Base-by-base conservation (phyloP, 2,329 filamentous ascomycete genomes). In the Ascomycota sp. region DNA sequence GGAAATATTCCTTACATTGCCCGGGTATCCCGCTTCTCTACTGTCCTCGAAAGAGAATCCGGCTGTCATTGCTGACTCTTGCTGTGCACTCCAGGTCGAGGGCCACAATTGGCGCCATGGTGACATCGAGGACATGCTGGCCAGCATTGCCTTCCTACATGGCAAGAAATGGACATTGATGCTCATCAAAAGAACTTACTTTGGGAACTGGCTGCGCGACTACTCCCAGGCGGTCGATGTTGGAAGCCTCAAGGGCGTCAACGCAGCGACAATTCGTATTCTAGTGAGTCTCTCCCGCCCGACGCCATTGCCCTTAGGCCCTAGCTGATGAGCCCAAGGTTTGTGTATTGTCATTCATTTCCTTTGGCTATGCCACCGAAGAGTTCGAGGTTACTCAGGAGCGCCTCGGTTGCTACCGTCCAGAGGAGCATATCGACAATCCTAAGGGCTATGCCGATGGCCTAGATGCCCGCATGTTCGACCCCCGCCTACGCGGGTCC, bases 381-480 rank as follows among this genome's bases (percentile, higher is more conserved):
- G 80, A 86, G 44, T 89, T 83, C 41, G 80, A 86, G 44, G 79
- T 86, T 27, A 86, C 79, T 2, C 67, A 76, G 25, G 79, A 86
- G 36, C 68, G 79, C 23, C 62, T 89, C 13, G 80, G 80, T 19
- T 74, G 78, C 36, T 89, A 89, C 51, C 68, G 80, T 21, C 77
- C 80, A 0, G 80, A 86, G 45, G 65, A 73, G 43, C 66, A 74
- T 45, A 71, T 76, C 41, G 72, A 78, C 45, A 89, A 86, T 48
- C 80, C 80, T 7, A 75, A 79, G 37, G 78, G 77, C 37, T 92
- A 93, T 46, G 81, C 79, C 28, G 83, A 95, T 42, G 80, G 81
- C 40, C 44, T 69, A 11, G 89, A 98, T 55, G 89, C 89, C 5
- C 69, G 81, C 35, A 69, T 77, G 42, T 83, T 70, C 44, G 89